phyloP scores from a whole-genome alignment of 768 basidiomycete genomes.

The Tubosaeta brunneosetosa region DNA sequence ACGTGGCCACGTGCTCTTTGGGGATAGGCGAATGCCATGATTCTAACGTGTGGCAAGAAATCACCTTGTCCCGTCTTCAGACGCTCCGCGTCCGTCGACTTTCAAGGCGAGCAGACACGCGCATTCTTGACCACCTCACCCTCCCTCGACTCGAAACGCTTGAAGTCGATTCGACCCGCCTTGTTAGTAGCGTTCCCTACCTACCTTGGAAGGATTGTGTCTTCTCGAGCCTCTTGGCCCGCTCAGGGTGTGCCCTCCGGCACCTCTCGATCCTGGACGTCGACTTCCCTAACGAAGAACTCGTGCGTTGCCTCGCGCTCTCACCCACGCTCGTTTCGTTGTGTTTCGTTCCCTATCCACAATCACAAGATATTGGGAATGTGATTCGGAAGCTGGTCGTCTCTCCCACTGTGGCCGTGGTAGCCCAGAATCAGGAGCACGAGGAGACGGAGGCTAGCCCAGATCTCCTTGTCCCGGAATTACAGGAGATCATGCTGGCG shows the following conservation, averaged over 20 bases:
- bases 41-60: not conserved
- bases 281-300: constrained; percentile 12
- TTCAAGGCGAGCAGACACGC: too few species aligned
- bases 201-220: not conserved
- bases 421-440: too few species aligned
- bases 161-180: too few species aligned
- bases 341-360: constrained; percentile 14
- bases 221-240: constrained; percentile 1
- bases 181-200: too few species aligned
- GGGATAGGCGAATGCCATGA: constrained; percentile 5
- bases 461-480: not conserved
- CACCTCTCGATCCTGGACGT: not conserved
- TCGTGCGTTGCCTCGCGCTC: constrained; percentile 16
- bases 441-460: too few species aligned
- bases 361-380: constrained; percentile 3
- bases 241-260: not conserved
- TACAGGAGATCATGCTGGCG: constrained; percentile 13
- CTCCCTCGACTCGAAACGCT: too few species aligned
- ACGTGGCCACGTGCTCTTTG: constrained; percentile 16
- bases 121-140: too few species aligned
- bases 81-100: too few species aligned
- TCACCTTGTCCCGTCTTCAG: too few species aligned
- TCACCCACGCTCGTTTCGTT: constrained; percentile 7
- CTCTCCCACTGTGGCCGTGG: too few species aligned
- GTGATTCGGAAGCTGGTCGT: not conserved